Evolutionary conservation across 768 basidiomycete genomes (phyloP), one percentile per base, ranked within the genome.

Genomic region (Rhodotorula graminis): DNA sequence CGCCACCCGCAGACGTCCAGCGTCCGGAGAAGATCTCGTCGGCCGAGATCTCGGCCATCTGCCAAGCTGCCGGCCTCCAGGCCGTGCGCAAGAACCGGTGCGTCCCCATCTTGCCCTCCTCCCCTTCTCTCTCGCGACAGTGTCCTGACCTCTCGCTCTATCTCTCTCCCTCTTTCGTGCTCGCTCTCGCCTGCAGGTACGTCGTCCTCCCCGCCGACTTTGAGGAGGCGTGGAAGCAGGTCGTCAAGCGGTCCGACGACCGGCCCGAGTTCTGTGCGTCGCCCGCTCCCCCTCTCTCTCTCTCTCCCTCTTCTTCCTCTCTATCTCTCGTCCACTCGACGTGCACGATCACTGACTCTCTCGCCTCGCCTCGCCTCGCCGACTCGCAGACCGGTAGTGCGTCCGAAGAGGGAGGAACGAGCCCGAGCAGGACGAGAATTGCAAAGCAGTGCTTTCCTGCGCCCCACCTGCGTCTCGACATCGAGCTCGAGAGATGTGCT

Each of bases 161-260:
- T 27, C 52, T 7, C 27, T 44, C 16, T 12, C n/a, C 27, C 55
- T 57, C n/a, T 47, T 55, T 1, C 31, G 0, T 4, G 29, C 11
- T 53, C 21, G 29, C 27, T 16, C 18, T 16, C 31, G 11, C 40
- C 3, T 31, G 46, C 67, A 76, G 77, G 58, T 99, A 99, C 83
- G 87, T 99, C 59, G 94, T 99, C 80, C 84, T 98, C 31, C 95
- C 96, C 0, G 87, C 90, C 23, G 96, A 99, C 85, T 98, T 99
- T 78, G 96, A 99, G 81, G 95, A 98, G 82, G 93, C 93, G 80
- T 99, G 94, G 94, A 98, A 97, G 86, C 93, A 93, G 90, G 91
- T 89, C 47, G 92, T 98, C 87, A 98, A 97, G 85, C 87, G 91
- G 78, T 87, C 87, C 55, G 92, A 98, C 84, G 95, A 98, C 79